A percentile compares a stretch with the other conserved stretches of the same genome.
These are phyloP conservation scores for Eurotiales sp. DNA, from an alignment of 2,329 filamentous ascomycete genomes.

Conservation along the genomic window DNA sequence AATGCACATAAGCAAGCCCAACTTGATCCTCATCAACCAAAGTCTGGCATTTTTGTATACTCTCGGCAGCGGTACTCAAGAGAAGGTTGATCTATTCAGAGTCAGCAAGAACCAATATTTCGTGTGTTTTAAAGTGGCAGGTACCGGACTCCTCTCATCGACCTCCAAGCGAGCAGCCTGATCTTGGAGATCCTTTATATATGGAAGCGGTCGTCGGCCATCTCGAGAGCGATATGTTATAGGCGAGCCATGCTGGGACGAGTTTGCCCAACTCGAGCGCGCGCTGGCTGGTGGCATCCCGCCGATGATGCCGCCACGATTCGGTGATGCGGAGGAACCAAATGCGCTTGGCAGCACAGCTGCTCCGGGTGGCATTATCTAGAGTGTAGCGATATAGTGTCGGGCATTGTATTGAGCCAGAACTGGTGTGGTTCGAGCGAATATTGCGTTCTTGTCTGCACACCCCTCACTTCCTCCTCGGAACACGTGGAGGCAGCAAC, in stretches of 20 bases:
- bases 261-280: conserved; percentile 21
- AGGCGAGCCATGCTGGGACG: conserved; percentile 6
- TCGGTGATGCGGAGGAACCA: conserved; percentile 29
- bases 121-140: conserved; percentile 6
- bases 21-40: conserved; percentile 41
- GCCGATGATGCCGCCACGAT: conserved; percentile 25
- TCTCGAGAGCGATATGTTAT: conserved; percentile 14
- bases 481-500: conserved; percentile 6
- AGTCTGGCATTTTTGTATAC: conserved; percentile 30
- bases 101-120: conserved; percentile 14
- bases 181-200: conserved; percentile 40
- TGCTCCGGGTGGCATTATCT: conserved; percentile 38
- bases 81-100: conserved; percentile 31
- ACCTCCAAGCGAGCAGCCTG: conserved; percentile 32
- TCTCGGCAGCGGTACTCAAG: conserved; percentile 32
- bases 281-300: conserved; percentile 26
- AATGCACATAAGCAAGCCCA: conserved; percentile 77
- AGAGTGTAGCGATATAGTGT: conserved; percentile 13
- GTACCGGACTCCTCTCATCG: conserved; percentile 30
- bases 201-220: conserved; percentile 29
- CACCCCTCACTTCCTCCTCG: conserved; percentile 9
- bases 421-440: conserved; percentile 1
- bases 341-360: conserved; percentile 34
- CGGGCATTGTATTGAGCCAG: conserved; percentile 23
- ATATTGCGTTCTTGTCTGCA: conserved; percentile 1